These are phyloP conservation scores for Taxawa tesnikishii DNA, from an alignment of 2,329 filamentous ascomycete genomes.

Conservation along the genomic window DNA sequence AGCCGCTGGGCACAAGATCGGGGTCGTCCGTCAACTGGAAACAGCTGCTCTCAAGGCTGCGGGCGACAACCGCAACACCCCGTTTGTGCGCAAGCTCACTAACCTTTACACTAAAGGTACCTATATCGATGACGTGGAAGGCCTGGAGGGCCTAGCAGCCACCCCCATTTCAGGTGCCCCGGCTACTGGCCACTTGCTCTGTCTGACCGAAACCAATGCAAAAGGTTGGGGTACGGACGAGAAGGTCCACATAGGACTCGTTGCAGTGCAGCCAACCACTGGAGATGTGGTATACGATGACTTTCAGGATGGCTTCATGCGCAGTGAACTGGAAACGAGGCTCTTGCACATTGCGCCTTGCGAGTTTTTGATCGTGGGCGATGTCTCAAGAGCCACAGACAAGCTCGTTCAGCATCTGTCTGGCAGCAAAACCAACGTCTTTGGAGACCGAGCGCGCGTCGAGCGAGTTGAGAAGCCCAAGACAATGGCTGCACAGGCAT, in stretches of 20 bases:
- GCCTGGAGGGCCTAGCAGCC: constrained; percentile 47
- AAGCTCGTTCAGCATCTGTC: constrained; percentile 86
- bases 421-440: constrained; percentile 77
- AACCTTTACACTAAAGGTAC: constrained; percentile 97
- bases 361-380: constrained; percentile 86
- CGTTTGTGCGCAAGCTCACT: constrained; percentile 84
- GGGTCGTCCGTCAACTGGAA: constrained; percentile 86
- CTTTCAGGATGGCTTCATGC: constrained; percentile 96
- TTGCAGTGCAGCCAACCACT: constrained; percentile 90
- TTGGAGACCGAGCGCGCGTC: constrained; percentile 78
- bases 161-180: constrained; percentile 45
- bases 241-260: constrained; percentile 79
- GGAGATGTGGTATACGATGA: constrained; percentile 93
- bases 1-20: constrained; percentile 87
- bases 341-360: constrained; percentile 90
- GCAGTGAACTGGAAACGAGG: constrained; percentile 90
- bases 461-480: constrained; percentile 66
- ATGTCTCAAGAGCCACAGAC: constrained; percentile 79
- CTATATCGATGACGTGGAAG: constrained; percentile 87
- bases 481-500: constrained; percentile 71
- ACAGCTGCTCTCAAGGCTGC: constrained; percentile 92
- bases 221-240: constrained; percentile 81
- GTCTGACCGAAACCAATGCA: constrained; percentile 73
- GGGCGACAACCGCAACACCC: constrained; percentile 84
- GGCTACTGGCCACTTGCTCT: constrained; percentile 77